Evolutionary conservation across 2,329 filamentous ascomycete genomes (phyloP), one percentile per base, ranked within the genome.

Genomic region (Penicillium brasilianum): DNA sequence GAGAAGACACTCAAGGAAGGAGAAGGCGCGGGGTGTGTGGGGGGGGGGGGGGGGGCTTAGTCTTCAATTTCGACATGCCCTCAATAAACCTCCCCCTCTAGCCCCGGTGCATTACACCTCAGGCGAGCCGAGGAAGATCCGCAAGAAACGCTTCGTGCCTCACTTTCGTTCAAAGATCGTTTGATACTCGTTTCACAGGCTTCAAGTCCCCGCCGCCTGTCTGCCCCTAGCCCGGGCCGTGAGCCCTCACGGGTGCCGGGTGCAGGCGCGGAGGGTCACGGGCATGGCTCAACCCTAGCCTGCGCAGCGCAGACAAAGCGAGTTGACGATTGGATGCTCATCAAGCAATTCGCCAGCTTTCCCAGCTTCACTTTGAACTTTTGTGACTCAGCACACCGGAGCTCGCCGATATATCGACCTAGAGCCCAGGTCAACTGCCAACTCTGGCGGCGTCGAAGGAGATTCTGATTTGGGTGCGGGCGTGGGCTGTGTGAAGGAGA

Each of bases 381-480:
- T 28, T n/a, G 48, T 50, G 48, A 32, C 48, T 50, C 25, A 18
- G 44, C 44, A 48, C 3, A 9, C 34, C 48, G 48, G 48, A 50
- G 48, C 48, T 50, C 30, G 48, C 48, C 48, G 48, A 20, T 50
- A 50, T 50, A 50, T 34, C n/a, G 30, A 20, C 11, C n/a, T 28
- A 7, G 30, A 28, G 18, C 30, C 48, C 30, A 34, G 30, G 48
- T 50, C 7, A 18, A 20, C 43, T 16, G 32, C 5, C 13, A 16
- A 48, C 2, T 48, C 44, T 18, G 22, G 9, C 4, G 8, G 3
- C 20, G 14, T 11, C 20, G 25, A 43, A 20, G 44, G n/a, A 18
- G 41, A 8, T n/a, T 55, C 22, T 8, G 32, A 10, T n/a, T 57
- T 43, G 51, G 54, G 63, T 53, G 54, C 53, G 53, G 22, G 50